Evolutionary conservation across 2,329 filamentous ascomycete genomes (phyloP).

Genomic region (Talaromyces verruculosus): DNA sequence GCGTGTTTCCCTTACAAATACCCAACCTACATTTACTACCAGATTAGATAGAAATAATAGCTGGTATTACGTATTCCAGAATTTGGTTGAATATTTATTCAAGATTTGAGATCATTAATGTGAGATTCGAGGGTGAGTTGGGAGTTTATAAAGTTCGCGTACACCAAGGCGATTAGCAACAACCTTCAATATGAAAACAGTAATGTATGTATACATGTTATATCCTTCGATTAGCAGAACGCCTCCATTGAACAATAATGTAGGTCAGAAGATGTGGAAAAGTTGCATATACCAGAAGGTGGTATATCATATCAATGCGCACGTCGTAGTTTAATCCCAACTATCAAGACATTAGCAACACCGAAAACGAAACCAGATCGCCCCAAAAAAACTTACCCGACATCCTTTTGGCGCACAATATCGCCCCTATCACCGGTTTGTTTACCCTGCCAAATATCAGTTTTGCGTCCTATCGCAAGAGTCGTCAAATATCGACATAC

Average conservation of each 20-base stretch:
- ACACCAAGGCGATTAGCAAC: neutral
- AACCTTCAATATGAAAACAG: conserved; percentile 10
- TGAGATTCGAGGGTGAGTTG: neutral
- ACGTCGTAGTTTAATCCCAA: conserved; percentile 18
- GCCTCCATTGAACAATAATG: neutral
- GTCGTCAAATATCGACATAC: conserved; percentile 51
- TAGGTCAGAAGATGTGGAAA: neutral
- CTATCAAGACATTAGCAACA: conserved; percentile 18
- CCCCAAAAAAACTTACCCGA: conserved; percentile 57
- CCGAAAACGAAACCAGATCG: neutral
- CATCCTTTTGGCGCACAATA: conserved; percentile 72
- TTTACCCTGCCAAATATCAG: conserved; percentile 57
- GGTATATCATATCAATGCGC: neutral
- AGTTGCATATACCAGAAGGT: neutral
- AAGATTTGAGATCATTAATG: too few species aligned
- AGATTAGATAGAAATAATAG: neutral
- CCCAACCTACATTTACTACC: neutral
- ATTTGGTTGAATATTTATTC: neutral
- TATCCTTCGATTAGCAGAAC: neutral
- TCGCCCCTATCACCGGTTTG: conserved; percentile 63
- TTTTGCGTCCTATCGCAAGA: conserved; percentile 21
- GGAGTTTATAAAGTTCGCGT: neutral
- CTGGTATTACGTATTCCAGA: neutral
- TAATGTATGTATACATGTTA: conserved; percentile 17
- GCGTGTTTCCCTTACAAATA: conserved; percentile 6